Evolutionary conservation across 306 rosid genomes (phyloP).

Genomic region (Biancaea sappan): DNA sequence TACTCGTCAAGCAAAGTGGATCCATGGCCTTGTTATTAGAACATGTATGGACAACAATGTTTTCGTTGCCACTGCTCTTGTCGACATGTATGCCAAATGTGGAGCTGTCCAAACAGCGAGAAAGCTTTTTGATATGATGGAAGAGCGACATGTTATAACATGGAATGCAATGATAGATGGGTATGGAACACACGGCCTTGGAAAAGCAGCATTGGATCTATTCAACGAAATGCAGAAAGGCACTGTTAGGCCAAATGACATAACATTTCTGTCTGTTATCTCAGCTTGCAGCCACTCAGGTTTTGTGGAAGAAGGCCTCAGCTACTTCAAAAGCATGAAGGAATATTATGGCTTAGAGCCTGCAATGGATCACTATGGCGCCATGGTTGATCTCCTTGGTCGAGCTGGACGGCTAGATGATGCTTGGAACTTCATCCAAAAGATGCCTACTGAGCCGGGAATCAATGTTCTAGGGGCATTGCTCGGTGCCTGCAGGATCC

Average conservation of each 20-base stretch:
- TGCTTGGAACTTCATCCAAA: conserved; percentile 84
- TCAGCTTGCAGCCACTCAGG: conserved; percentile 92
- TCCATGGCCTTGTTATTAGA: conserved; percentile 80
- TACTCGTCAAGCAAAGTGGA: conserved; percentile 89
- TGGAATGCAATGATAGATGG: conserved; percentile 97
- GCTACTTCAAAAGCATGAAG: conserved; percentile 66
- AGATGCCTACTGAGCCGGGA: conserved; percentile 77
- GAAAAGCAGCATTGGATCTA: conserved; percentile 63
- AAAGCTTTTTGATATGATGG: conserved; percentile 70
- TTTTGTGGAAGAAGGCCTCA: conserved; percentile 74
- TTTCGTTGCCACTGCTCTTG: conserved; percentile 78
- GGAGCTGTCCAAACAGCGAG: conserved; percentile 77
- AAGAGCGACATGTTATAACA: conserved; percentile 79
- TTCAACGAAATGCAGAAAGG: conserved; percentile 66
- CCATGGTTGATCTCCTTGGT: conserved; percentile 88
- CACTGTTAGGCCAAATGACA: conserved; percentile 57
- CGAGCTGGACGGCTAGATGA: conserved; percentile 70
- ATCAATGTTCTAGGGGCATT: conserved; percentile 84
- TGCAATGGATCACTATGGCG: conserved; percentile 86
- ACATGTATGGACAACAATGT: conserved; percentile 66
- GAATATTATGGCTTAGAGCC: conserved; percentile 67
- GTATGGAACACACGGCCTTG: conserved; percentile 88
- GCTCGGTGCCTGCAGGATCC: conserved; percentile 85
- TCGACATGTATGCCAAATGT: conserved; percentile 84
- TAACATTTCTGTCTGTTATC: conserved; percentile 74